Evolutionary conservation across 106 monocot genomes (phyloP).

Genomic region (Allium cepa): DNA sequence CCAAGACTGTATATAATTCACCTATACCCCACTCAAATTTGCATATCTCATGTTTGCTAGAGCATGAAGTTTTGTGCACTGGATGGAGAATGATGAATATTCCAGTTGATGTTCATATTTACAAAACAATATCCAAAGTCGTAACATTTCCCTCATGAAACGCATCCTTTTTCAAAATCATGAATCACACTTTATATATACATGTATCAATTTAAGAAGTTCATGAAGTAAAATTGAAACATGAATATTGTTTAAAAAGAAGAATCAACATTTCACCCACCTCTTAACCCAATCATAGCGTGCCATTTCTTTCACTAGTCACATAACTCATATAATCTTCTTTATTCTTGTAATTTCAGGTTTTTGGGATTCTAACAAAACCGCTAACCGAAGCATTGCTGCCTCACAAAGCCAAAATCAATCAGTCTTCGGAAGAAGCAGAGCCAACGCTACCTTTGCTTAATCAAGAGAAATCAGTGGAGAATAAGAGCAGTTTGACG

Average conservation of each 20-base stretch:
- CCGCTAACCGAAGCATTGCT: constrained; percentile 37
- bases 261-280: not conserved
- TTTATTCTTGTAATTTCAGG: constrained; percentile 15
- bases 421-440: constrained; percentile 7
- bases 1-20: too few species aligned
- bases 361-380: constrained; percentile 64
- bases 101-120: too few species aligned
- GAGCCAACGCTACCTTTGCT: constrained; percentile 37
- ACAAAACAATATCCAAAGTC: too few species aligned
- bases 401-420: not conserved
- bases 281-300: not conserved
- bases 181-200: not conserved
- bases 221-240: not conserved
- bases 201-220: not conserved
- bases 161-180: not conserved
- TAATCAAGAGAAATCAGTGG: constrained; percentile 10
- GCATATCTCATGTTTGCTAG: too few species aligned
- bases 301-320: not conserved
- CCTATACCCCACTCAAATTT: too few species aligned
- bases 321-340: not conserved
- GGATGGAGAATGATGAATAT: too few species aligned
- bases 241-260: not conserved
- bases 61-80: too few species aligned
- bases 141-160: not conserved
- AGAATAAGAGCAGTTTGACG: constrained; percentile 31